phyloP scores from a whole-genome alignment of 805 yeast species.

The Candida berthetii region DNA sequence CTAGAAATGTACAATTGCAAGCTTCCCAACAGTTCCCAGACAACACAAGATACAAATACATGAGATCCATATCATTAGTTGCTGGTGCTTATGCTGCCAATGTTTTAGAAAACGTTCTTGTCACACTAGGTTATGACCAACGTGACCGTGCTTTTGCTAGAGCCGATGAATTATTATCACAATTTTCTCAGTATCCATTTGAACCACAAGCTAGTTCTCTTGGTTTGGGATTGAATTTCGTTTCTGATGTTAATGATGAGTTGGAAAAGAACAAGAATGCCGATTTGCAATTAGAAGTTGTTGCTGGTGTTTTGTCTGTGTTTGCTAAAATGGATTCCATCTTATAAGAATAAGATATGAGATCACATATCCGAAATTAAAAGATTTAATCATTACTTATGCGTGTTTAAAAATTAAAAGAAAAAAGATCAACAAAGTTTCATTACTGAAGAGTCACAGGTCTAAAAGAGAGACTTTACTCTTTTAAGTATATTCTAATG shows the following conservation, averaged over 20 bases:
- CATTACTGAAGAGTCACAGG: too few relatives aligned
- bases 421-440: too few relatives aligned
- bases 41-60: conserved; percentile 56
- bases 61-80: conserved; percentile 77
- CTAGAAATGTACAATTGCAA: conserved; percentile 58
- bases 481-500: too few relatives aligned
- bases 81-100: conserved; percentile 94
- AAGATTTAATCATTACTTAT: too few relatives aligned
- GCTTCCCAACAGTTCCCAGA: conserved; percentile 64
- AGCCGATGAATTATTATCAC: conserved; percentile 86
- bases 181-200: conserved; percentile 85
- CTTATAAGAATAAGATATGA: conserved; percentile 48
- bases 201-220: conserved; percentile 49
- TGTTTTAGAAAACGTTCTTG: conserved; percentile 85
- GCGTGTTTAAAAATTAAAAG: not conserved
- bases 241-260: conserved; percentile 37
- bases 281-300: conserved; percentile 75
- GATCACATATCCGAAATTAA: too few relatives aligned
- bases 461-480: too few relatives aligned
- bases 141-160: conserved; percentile 89
- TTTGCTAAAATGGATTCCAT: conserved; percentile 91
- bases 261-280: conserved; percentile 28
- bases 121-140: conserved; percentile 72
- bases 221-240: conserved; percentile 69
- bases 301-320: conserved; percentile 89